phyloP scores from a whole-genome alignment of 2,329 filamentous ascomycete species.

The Rhynchosporium secalis region DNA sequence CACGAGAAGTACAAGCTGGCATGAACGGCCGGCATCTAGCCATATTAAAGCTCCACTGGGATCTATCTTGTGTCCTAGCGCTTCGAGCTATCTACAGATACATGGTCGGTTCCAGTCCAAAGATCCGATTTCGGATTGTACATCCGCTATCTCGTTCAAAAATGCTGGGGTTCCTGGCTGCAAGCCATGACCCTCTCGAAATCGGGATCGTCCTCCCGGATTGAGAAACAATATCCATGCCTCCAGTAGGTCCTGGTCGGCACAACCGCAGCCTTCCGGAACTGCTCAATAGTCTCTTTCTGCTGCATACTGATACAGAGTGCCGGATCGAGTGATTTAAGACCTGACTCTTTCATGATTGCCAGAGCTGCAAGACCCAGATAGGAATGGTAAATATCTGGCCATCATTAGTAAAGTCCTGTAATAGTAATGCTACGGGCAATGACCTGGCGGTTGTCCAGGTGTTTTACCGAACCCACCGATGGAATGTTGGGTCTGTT shows the following conservation, averaged over 20 bases:
- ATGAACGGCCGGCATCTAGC: neutral
- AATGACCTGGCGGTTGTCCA: constrained; percentile 62
- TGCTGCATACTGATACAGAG: constrained; percentile 72
- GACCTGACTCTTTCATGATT: constrained; percentile 65
- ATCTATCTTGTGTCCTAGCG: neutral
- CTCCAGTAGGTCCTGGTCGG: constrained; percentile 30
- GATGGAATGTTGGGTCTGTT: constrained; percentile 83
- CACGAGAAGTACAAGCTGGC: neutral
- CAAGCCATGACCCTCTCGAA: constrained; percentile 28
- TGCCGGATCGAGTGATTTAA: constrained; percentile 72
- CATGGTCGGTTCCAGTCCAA: too few relatives aligned
- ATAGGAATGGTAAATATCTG: constrained; percentile 83
- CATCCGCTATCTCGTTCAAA: neutral
- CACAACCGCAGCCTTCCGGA: constrained; percentile 28
- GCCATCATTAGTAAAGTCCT: constrained; percentile 9
- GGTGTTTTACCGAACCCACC: constrained; percentile 78
- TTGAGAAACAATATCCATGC: constrained; percentile 34
- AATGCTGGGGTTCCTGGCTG: constrained; percentile 19
- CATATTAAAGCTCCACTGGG: neutral
- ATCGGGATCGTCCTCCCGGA: constrained; percentile 33
- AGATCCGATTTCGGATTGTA: constrained; percentile 1
- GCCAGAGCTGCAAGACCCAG: constrained; percentile 80
- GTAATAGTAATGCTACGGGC: neutral
- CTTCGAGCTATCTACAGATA: neutral
- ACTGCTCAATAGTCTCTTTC: constrained; percentile 48